Evolutionary conservation across 768 basidiomycete species (phyloP).

Genomic region (Suillus alpinus): DNA sequence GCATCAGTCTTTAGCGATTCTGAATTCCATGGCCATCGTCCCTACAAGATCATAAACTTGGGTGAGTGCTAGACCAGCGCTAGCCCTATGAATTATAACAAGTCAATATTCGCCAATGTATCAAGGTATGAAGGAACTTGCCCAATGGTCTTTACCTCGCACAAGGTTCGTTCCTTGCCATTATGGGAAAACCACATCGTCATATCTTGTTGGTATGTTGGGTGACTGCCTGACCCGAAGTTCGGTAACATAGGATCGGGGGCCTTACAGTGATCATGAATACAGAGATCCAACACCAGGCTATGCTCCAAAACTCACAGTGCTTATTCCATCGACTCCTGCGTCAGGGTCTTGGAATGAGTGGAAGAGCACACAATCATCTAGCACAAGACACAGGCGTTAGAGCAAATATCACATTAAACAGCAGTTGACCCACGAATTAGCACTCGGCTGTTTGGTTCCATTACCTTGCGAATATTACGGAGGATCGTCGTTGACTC

Average conservation of each 20-base stretch:
- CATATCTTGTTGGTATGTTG: no score
- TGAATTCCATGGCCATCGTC: neutral
- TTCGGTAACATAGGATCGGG: slow-evolving; percentile 43
- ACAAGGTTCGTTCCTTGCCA: no score
- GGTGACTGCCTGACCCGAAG: no score
- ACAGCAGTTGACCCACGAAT: slow-evolving; percentile 26
- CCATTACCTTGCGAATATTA: slow-evolving; percentile 28
- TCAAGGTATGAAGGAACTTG: neutral
- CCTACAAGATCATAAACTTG: neutral
- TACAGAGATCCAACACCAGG: neutral
- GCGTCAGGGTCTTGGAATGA: slow-evolving; percentile 8
- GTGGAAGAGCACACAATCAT: slow-evolving; percentile 19
- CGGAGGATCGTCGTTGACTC: slow-evolving; percentile 30
- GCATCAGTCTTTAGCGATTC: neutral
- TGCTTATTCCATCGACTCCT: neutral
- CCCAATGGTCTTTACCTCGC: no score
- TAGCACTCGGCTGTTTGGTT: slow-evolving; percentile 27
- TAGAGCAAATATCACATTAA: neutral
- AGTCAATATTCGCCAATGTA: neutral
- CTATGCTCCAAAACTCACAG: neutral
- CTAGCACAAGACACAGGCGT: slow-evolving; percentile 4
- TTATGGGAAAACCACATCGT: no score
- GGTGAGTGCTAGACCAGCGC: neutral
- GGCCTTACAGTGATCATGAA: slow-evolving; percentile 22
- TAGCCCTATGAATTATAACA: neutral